Base-by-base conservation (phyloP, 2,329 filamentous ascomycete species). In the Raffaelea deltoideospora region DNA sequence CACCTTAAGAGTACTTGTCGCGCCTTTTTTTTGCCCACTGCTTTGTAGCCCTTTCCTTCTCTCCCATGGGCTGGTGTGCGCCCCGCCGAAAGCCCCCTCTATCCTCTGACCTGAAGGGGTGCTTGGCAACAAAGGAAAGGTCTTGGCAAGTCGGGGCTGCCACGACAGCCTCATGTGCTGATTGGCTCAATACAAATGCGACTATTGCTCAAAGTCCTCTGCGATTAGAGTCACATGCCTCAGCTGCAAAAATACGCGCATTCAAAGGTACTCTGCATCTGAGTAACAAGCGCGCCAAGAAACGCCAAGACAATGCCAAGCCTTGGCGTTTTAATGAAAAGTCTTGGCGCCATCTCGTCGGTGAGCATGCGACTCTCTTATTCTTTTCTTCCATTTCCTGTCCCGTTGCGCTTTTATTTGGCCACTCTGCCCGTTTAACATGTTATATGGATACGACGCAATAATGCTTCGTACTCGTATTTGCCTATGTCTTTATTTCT, bases 271-370 rank as follows among this genome's bases (percentile, higher is more conserved):
- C 3, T 17, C 14, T 27, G 15, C 17, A 21, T 19, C 20, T 10
- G 9, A 20, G 13, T n/a, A 23, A 39, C 37, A 39, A 10, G 1
- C 10, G 4, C 32, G 49, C 50, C 50, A 51, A 50, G 45, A 35
- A 2, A 14, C 31, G 45, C 50, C 50, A 51, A 54, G 52, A 30
- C 41, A 37, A 31, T 31, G 50, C 47, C 43, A 49, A 50, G 51
- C 38, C 23, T 37, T 20, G 29, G 7, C 27, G 17, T 35, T 31
- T 23, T 39, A 17, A 20, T 17, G 33, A n/a, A n/a, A 40, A 35
- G 37, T 38, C 44, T 46, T 46, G 44, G 44, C 43, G 33, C 37
- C 30, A 20, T n/a, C 37, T 42, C 44, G 43, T 14, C 26, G 5
- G n/a, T 7, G 26, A 5, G 11, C 10, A 13, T 27, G 7, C 29